Base-by-base conservation (phyloP, 2,329 filamentous ascomycete genomes). In the Neonectria neomacrospora region DNA sequence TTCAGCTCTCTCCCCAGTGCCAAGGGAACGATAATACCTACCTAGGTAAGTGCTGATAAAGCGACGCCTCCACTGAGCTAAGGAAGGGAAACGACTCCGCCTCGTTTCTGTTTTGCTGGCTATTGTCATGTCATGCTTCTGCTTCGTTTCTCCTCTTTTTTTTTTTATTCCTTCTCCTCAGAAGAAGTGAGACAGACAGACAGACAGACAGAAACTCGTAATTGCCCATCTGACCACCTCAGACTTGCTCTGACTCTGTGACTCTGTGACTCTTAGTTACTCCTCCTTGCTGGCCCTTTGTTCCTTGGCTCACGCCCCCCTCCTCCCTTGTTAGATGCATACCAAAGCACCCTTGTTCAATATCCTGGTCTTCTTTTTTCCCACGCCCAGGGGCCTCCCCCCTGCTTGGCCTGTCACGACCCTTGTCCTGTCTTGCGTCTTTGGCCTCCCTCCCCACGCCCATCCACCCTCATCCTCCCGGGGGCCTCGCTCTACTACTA, bases 381-480 rank as follows among this genome's bases (percentile, higher is more conserved):
- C 30, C 32, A 41, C 54, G n/a, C 54, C 54, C 56, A 10, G 23
- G 44, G 45, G 23, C 23, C 16, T 23, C 22, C 32, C 42, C 55
- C 37, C 41, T 51, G 47, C 37, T 52, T 26, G 28, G 39, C 56
- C 37, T 54, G 51, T 55, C 42, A 52, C 42, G 47, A n/a, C 53
- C 53, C 53, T 52, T 45, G 52, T 51, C 52, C 54, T 51, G 58
- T 56, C 58, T 61, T 56, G 58, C 52, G 52, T 55, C 42, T 37
- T 47, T 56, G 26, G 42, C 30, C 54, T 48, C 53, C 47, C 53
- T 52, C 59, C 52, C 53, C 39, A 57, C 53, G 22, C 41, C 26
- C 53, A 56, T 50, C 42, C 53, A 56, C 44, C 42, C 52, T 56
- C 45, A 32, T 58, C 39, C 47, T 58, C 28, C 26, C 44, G 3